These are phyloP conservation scores for Suillus placidus DNA, from an alignment of 768 basidiomycete species.

Conservation along the genomic window DNA sequence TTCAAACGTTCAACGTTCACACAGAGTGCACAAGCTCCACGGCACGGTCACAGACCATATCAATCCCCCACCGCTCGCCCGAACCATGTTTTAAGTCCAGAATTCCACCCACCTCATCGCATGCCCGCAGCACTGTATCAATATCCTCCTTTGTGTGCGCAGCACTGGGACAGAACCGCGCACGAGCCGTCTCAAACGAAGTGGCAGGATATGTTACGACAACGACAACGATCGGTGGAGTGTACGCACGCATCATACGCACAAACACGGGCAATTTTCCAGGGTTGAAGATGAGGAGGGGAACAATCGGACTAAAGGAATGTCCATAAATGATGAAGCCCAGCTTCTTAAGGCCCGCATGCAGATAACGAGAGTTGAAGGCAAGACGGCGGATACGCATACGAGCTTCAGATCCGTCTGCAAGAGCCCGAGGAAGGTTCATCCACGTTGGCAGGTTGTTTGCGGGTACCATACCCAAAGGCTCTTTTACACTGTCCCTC, in stretches of 20 bases:
- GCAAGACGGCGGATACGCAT: conserved; percentile 85
- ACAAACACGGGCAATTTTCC: conserved; percentile 94
- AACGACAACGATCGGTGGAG: conserved; percentile 84
- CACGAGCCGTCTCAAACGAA: conserved; percentile 82
- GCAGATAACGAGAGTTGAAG: conserved; percentile 94
- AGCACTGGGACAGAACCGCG: conserved; percentile 93
- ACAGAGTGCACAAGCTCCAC: conserved; percentile 66
- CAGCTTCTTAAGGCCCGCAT: conserved; percentile 80
- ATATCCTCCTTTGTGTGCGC: conserved; percentile 98
- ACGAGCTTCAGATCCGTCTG: conserved; percentile 83
- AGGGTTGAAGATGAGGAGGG: conserved; percentile 87
- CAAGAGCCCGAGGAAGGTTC: conserved; percentile 65
- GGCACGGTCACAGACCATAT: conserved; percentile 71
- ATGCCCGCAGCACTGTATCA: conserved; percentile 81
- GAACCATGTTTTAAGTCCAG: conserved; percentile 86
- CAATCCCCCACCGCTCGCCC: conserved; percentile 75
- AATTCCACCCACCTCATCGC: conserved; percentile 89
- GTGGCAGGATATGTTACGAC: conserved; percentile 93
- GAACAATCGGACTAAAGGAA: conserved; percentile 89
- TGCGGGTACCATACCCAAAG: conserved; percentile 71
- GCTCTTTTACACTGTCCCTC: conserved; percentile 43
- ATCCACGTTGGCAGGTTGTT: conserved; percentile 77
- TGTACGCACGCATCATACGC: conserved; percentile 77
- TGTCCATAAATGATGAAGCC: conserved; percentile 98
- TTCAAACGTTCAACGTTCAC: conserved; percentile 29